Evolutionary conservation across 352 stramenopile species (phyloP), one percentile per base, ranked within the genome.

Genomic region (Phytophthora colocasiae): DNA sequence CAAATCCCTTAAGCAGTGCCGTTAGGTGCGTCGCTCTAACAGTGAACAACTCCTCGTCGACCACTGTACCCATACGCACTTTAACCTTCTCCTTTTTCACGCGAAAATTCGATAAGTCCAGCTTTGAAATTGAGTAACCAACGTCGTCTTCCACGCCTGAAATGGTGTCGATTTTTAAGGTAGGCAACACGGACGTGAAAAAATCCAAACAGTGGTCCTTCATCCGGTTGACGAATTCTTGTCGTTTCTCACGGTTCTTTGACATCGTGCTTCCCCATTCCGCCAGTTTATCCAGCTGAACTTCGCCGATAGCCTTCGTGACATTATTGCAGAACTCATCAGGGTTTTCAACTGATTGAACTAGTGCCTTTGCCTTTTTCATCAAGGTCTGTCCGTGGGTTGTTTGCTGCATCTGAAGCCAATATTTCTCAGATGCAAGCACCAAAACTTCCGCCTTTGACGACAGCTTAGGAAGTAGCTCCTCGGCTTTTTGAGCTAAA

Each of bases 201-300:
- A 96, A 96, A 59, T 96, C 85, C 6, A 96, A 71, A 36, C 85
- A 94, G 44, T 93, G 81, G 52, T 96, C 78, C 48, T 96, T 96
- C 61, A 96, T 75, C 17, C 75, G 78, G 60, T 96, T 76, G 14
- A 94, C 74, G 40, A 94, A 92, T 44, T 83, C 80, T 59, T 96
- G 87, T 2, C 87, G 77, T 51, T 92, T 92, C 45, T 89, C 72
- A 5, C 71, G 65, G 46, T 92, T 81, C 19, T 67, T 82, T 24
- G 83, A 79, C 27, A 95, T 62, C 17, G 81, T 86, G 22, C 17
- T 83, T 10, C 82, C 83, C 85, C 87, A 93, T 39, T 75, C 79
- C 0, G 84, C 77, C 36, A 94, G 61, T 27, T 91, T 89, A 32
- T 92, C 81, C 9, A 92, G 58, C 46, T 92, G 77, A 10, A 91